These are phyloP conservation scores for Penicillium hordei DNA, from an alignment of 2,329 filamentous ascomycete genomes.

Conservation along the genomic window DNA sequence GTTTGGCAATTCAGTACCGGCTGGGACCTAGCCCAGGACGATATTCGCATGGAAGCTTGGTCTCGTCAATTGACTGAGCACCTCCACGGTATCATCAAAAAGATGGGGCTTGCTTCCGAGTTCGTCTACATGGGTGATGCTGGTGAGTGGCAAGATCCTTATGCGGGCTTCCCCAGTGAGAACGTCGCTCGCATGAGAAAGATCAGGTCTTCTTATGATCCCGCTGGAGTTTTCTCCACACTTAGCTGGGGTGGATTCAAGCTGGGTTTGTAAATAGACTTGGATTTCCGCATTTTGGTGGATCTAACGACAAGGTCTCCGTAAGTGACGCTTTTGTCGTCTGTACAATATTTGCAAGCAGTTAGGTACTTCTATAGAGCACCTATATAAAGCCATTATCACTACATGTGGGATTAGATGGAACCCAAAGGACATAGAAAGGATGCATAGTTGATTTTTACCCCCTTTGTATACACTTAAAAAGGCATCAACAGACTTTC, in stretches of 20 bases:
- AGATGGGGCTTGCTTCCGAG: slow-evolving; percentile 33
- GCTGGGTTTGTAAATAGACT: slow-evolving; percentile 7
- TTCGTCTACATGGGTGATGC: slow-evolving; percentile 43
- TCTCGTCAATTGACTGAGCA: slow-evolving; percentile 29
- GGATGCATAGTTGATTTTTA: no score
- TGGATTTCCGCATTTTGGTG: not conserved
- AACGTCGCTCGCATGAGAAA: slow-evolving; percentile 37
- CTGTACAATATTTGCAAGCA: not conserved
- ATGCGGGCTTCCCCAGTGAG: slow-evolving; percentile 32
- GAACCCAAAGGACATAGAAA: no score
- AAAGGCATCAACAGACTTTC: not conserved
- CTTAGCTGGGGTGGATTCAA: slow-evolving; percentile 43
- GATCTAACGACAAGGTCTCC: not conserved
- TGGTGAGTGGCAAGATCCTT: slow-evolving; percentile 41
- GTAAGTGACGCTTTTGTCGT: not conserved
- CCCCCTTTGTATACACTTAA: no score
- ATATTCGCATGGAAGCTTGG: slow-evolving; percentile 39
- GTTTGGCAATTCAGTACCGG: slow-evolving; percentile 43
- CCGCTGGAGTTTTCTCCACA: slow-evolving; percentile 29
- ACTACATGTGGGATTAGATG: no score
- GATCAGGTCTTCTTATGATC: slow-evolving; percentile 37
- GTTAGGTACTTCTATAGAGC: no score
- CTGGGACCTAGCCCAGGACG: slow-evolving; percentile 39
- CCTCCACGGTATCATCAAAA: slow-evolving; percentile 34
- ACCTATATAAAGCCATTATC: no score